Evolutionary conservation across 129 eudicot genomes (phyloP).

Genomic region (Flaveria trinervia): DNA sequence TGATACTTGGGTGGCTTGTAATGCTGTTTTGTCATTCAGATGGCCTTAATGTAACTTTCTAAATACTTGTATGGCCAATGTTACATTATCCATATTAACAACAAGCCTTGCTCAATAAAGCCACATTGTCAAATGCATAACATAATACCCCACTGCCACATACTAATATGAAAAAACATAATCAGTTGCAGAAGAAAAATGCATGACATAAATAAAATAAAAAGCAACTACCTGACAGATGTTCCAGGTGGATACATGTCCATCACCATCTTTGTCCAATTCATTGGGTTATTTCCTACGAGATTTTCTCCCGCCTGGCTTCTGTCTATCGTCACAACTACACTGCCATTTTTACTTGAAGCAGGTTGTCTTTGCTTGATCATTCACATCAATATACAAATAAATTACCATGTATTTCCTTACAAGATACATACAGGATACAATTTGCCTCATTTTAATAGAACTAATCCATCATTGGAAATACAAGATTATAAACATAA

Average conservation of each 20-base stretch:
- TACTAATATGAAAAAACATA: not conserved
- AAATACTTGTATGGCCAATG: not conserved
- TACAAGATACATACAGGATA: constrained; percentile 1
- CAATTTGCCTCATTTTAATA: not conserved
- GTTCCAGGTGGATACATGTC: constrained; percentile 83
- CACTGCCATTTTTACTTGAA: constrained; percentile 76
- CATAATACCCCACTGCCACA: not conserved
- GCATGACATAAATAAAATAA: not conserved
- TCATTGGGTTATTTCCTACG: constrained; percentile 47
- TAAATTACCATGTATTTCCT: constrained; percentile 25
- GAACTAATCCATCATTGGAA: not conserved
- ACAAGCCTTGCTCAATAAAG: not conserved
- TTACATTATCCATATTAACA: not conserved
- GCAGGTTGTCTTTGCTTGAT: constrained; percentile 99
- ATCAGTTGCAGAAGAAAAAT: constrained; percentile 21
- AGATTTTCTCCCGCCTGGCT: constrained; percentile 49
- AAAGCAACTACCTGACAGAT: constrained; percentile 54
- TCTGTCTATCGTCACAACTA: constrained; percentile 59
- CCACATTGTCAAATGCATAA: not conserved
- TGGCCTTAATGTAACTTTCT: not conserved
- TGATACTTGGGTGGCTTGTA: constrained; percentile 7
- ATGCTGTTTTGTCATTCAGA: not conserved
- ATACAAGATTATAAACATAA: not conserved
- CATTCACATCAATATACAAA: constrained; percentile 52
- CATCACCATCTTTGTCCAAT: constrained; percentile 94